Base-by-base conservation (phyloP, 768 basidiomycete genomes). In the Podaxis sp. region DNA sequence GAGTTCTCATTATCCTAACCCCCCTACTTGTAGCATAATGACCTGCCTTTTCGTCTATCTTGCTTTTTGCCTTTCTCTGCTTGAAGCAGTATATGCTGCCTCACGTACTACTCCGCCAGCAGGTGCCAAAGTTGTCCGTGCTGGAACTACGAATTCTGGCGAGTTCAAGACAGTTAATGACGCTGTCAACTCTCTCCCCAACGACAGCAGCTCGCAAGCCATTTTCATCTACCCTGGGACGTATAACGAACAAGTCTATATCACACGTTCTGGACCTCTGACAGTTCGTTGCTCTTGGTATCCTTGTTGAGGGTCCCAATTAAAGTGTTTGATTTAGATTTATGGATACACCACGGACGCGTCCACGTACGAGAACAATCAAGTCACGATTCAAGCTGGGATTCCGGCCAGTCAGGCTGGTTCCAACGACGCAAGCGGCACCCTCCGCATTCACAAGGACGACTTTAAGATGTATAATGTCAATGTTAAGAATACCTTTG, bases 221-320 rank as follows among this genome's bases (percentile, higher is more conserved):
- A 78, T 82, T 51, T 82, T 82, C 68, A 76, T 82, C 21, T 82
- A 72, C 63, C 79, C 79, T 5, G 79, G 79, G 5, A 79, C 75
- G 3, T 82, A 82, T 60, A 69, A 64, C 32, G 80, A 76, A 50
- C 79, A 79, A 59, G 73, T 81, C 4, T 72, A 74, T 59, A 79
- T 82, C 55, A 77, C 77, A 10, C 77, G 81, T 46, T 53, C 71
- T 1, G 80, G 80, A 1, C 76, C 79, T 6, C 70, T 79, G 11
- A 79, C 76, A 1, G 80, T 77, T 58, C 5, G 64, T 64, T 61
- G 1, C 37, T 10, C 37, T 40, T 23, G 6, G 14, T n/a, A 11
- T 28, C 21, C 5, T 18, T 28, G 23, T 18, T 28, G 14, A 23
- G 36, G 7, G 3, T 18, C 4, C n/a, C 9, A 16, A 53, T 16